Evolutionary conservation across 345 rosid genomes (phyloP).

Genomic region (Adansonia digitata): DNA sequence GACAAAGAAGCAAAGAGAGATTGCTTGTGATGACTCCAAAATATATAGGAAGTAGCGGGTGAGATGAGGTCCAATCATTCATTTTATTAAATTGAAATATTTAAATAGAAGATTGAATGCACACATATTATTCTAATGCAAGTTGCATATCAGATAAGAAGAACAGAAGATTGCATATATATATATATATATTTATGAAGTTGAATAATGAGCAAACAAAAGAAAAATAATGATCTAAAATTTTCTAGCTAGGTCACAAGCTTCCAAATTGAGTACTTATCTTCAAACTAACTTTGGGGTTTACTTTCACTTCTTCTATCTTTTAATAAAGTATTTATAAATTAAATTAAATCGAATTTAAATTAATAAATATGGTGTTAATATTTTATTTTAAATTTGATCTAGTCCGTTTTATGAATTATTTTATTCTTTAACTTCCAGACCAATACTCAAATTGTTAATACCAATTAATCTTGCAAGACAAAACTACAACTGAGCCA

Average conservation of each 20-base stretch:
- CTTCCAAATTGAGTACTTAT: not conserved
- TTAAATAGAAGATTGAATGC: not conserved
- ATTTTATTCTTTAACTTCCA: not conserved
- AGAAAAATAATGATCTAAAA: not conserved
- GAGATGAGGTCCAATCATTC: not conserved
- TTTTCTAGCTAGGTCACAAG: not conserved
- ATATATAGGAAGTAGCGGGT: not conserved
- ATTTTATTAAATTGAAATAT: not conserved
- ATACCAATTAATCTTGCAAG: too few species aligned
- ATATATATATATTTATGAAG: too few species aligned
- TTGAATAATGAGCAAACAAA: too few species aligned
- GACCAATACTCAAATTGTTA: too few species aligned
- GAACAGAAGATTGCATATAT: not conserved
- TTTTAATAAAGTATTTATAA: too few species aligned
- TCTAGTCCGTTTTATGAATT: too few species aligned
- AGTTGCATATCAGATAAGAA: not conserved
- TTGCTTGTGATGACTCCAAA: not conserved
- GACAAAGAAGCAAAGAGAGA: not conserved
- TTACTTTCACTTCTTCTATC: too few species aligned
- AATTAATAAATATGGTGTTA: too few species aligned
- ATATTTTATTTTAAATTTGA: too few species aligned
- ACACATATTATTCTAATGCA: not conserved
- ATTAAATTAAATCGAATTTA: too few species aligned
- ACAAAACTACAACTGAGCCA: not conserved
- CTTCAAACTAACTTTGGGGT: too few species aligned